A percentile compares a stretch with the other conserved stretches of the same genome.
These are phyloP conservation scores for Podospora pseudocomata DNA, from an alignment of 495 filamentous ascomycete species.

Conservation along the genomic window DNA sequence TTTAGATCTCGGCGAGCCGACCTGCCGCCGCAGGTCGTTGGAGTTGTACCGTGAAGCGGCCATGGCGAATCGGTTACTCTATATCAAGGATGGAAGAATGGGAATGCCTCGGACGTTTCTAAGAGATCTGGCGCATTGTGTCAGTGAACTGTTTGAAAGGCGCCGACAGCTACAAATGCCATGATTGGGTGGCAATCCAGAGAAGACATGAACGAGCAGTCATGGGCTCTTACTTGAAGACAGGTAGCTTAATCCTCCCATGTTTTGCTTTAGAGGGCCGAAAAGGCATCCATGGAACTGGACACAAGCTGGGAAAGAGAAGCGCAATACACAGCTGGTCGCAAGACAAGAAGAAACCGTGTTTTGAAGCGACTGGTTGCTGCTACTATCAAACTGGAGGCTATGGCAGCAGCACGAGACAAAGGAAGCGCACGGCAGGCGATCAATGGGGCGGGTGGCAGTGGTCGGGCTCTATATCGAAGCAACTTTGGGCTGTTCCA, in stretches of 20 bases:
- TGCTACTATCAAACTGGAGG: not conserved
- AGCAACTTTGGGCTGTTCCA: not conserved
- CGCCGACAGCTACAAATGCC: not conserved
- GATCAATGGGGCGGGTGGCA: not conserved
- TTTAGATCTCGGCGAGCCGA: constrained; percentile 51
- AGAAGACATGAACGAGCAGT: not conserved
- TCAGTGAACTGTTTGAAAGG: not conserved
- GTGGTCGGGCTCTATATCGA: constrained; percentile 1
- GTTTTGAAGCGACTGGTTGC: no score
- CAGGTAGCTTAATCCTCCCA: not conserved
- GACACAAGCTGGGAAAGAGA: not conserved
- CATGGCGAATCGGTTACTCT: constrained; percentile 31
- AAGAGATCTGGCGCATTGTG: not conserved
- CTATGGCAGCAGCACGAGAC: not conserved
- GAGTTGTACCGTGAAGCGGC: constrained; percentile 42
- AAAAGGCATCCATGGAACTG: not conserved
- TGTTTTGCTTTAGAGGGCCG: not conserved
- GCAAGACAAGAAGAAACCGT: not conserved
- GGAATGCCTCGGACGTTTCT: not conserved
- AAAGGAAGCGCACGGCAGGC: not conserved
- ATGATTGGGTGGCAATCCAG: not conserved
- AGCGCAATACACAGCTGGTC: not conserved
- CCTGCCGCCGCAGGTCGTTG: constrained; percentile 46
- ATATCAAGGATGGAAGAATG: constrained; percentile 17
- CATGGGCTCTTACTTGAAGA: not conserved